Evolutionary conservation across 2,329 filamentous ascomycete genomes (phyloP).

Genomic region (Gyromitra esculenta): DNA sequence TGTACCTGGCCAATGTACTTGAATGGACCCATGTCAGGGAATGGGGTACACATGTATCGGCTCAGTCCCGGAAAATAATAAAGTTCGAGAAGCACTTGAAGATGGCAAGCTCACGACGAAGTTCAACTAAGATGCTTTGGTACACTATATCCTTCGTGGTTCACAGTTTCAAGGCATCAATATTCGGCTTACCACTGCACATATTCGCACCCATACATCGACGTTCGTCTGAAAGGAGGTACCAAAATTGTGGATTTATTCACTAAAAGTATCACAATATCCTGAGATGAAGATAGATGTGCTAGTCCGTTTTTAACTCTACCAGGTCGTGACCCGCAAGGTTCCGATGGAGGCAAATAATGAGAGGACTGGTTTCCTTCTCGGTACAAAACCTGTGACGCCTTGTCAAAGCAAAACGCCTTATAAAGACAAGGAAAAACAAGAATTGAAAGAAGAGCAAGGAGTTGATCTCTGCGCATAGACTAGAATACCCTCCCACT

Average conservation of each 20-base stretch:
- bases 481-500: constrained; percentile 51
- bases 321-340: constrained; percentile 11
- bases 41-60: background rate
- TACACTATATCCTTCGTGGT: background rate
- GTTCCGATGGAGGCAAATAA: constrained; percentile 19
- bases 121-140: background rate
- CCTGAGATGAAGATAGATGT: background rate
- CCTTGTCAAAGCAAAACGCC: constrained; percentile 36
- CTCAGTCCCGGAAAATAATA: background rate
- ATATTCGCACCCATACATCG: background rate
- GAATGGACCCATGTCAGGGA: background rate
- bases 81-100: too few species aligned
- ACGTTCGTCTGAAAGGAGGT: background rate
- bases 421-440: constrained; percentile 11
- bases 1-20: background rate
- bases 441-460: constrained; percentile 25
- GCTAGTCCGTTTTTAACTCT: background rate
- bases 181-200: background rate
- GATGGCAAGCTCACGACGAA: background rate
- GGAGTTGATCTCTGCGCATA: constrained; percentile 50
- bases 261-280: background rate
- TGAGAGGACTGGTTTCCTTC: constrained; percentile 22
- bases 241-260: background rate
- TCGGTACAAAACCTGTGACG: constrained; percentile 28
- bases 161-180: background rate